Evolutionary conservation across 2,329 filamentous ascomycete species (phyloP).

Genomic region (Chaetomium globosum): DNA sequence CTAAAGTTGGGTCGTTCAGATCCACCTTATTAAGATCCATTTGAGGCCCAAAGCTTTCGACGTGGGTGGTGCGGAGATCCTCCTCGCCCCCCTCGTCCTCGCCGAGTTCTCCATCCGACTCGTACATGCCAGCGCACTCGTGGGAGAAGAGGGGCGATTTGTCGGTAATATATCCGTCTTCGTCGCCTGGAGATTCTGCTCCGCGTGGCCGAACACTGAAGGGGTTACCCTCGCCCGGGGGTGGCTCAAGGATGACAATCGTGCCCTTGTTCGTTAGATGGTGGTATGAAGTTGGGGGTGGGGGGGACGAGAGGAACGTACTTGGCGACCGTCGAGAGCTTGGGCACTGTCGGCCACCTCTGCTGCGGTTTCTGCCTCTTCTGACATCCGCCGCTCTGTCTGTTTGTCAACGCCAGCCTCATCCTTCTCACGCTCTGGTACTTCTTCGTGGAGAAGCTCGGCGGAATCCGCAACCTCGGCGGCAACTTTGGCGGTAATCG

Average conservation of each 20-base stretch:
- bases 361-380: conserved; percentile 49
- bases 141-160: conserved; percentile 52
- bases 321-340: conserved; percentile 41
- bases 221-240: conserved; percentile 24
- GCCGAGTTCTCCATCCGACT: conserved; percentile 23
- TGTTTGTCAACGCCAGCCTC: conserved; percentile 37
- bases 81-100: conserved; percentile 36
- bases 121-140: conserved; percentile 49
- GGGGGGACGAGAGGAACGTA: conserved; percentile 18
- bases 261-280: conserved; percentile 20
- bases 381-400: conserved; percentile 46
- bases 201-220: conserved; percentile 5
- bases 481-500: conserved; percentile 38
- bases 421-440: conserved; percentile 34
- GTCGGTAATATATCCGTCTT: conserved; percentile 31
- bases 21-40: conserved; percentile 42
- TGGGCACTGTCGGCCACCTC: conserved; percentile 47
- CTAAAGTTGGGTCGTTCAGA: conserved; percentile 52
- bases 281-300: neutral
- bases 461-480: conserved; percentile 45
- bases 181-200: conserved; percentile 30
- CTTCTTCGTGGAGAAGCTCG: conserved; percentile 39
- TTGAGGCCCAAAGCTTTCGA: conserved; percentile 34
- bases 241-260: conserved; percentile 26
- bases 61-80: neutral